phyloP scores from a whole-genome alignment of 2,329 filamentous ascomycete species.

The Ophiostoma sp. region DNA sequence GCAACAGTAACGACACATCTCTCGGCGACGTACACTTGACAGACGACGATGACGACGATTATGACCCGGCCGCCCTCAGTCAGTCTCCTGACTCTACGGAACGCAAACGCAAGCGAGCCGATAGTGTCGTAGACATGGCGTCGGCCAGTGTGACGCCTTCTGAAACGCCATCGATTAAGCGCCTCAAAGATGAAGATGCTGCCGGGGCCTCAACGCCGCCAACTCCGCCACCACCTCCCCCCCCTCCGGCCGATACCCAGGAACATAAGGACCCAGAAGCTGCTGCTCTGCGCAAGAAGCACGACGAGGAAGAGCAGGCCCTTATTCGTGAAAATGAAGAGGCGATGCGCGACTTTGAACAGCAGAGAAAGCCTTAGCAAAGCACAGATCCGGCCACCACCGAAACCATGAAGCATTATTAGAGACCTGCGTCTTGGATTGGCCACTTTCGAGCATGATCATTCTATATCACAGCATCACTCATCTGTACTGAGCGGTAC shows the following conservation, averaged over 20 bases:
- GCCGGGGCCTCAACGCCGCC: slow-evolving; percentile 39
- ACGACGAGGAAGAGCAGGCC: slow-evolving; percentile 38
- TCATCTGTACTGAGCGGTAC: background rate
- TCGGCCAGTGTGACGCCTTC: slow-evolving; percentile 44
- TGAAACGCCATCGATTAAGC: slow-evolving; percentile 53
- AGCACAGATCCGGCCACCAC: background rate
- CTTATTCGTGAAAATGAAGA: slow-evolving; percentile 38
- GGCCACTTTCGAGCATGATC: background rate
- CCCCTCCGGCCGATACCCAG: background rate
- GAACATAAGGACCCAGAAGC: slow-evolving; percentile 17
- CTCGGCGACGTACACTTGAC: slow-evolving; percentile 28
- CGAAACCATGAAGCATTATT: background rate
- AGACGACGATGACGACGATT: slow-evolving; percentile 38
- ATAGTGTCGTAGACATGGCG: slow-evolving; percentile 33
- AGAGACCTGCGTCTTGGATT: background rate
- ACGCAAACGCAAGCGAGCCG: slow-evolving; percentile 61
- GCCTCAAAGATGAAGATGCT: slow-evolving; percentile 45
- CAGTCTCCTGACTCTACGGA: slow-evolving; percentile 46
- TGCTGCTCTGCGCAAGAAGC: slow-evolving; percentile 39
- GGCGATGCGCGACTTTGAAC: slow-evolving; percentile 35
- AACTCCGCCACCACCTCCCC: slow-evolving; percentile 31
- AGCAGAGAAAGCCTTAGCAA: slow-evolving; percentile 22
- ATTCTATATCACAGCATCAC: background rate
- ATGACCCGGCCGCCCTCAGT: slow-evolving; percentile 12
- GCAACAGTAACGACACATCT: background rate